Conservation (phyloP, 345 rosid genomes). For the Eucalyptus leucophloia region DNA sequence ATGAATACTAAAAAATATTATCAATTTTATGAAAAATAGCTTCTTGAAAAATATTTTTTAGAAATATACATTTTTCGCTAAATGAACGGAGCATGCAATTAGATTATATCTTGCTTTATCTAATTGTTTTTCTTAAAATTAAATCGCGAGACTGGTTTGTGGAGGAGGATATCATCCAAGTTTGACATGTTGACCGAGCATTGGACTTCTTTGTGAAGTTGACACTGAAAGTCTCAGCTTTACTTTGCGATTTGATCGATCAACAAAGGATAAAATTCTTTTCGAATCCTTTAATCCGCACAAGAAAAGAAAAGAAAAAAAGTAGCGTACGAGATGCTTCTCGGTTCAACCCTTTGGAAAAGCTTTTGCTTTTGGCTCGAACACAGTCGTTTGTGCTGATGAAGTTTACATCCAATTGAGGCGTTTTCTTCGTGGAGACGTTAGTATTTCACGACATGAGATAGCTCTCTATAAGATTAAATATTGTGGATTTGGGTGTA, state of each 20-base stretch:
- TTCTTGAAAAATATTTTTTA: too few relatives aligned
- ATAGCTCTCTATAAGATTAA: too few relatives aligned
- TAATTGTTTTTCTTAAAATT: too few relatives aligned
- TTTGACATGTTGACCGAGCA: not conserved
- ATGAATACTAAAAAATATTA: fast-evolving
- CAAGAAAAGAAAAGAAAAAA: not conserved
- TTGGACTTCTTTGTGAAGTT: not conserved
- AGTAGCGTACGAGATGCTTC: not conserved
- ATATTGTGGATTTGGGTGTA: fast-evolving
- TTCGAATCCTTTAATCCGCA: not conserved
- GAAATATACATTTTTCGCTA: fast-evolving
- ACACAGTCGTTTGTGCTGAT: not conserved
- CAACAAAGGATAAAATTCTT: not conserved
- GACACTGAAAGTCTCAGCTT: not conserved
- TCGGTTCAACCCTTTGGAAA: not conserved
- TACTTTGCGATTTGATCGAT: not conserved
- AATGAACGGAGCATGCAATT: too few relatives aligned
- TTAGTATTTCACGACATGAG: too few relatives aligned
- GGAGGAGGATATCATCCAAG: not conserved
- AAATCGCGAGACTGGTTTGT: not conserved
- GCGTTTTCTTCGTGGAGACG: not conserved
- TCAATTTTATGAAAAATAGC: fast-evolving
- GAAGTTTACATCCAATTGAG: not conserved
- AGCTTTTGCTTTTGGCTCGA: not conserved
- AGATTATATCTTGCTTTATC: too few relatives aligned